phyloP scores from a whole-genome alignment of 2,329 filamentous ascomycete species.

The Chalaropsis thielavioides region DNA sequence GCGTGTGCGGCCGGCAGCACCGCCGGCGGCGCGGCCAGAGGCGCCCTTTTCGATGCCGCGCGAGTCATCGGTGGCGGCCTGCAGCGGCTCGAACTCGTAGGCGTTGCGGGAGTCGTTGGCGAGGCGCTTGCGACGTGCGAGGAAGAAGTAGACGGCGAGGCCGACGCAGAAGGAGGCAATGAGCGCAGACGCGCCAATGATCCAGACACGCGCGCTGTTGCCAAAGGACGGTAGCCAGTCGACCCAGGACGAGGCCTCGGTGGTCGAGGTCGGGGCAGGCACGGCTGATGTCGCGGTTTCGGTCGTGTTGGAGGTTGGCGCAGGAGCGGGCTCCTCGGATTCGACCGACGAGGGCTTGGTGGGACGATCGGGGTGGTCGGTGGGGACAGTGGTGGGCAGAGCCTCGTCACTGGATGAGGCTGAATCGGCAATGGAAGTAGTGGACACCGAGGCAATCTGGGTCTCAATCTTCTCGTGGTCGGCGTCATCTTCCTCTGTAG shows the following conservation, averaged over 20 bases:
- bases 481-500: conserved; percentile 67
- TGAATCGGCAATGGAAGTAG: conserved; percentile 32
- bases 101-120: conserved; percentile 62
- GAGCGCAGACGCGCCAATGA: conserved; percentile 71
- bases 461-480: conserved; percentile 56
- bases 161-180: conserved; percentile 73
- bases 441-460: conserved; percentile 34
- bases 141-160: conserved; percentile 66
- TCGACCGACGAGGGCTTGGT: conserved; percentile 29
- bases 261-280: conserved; percentile 21
- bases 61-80: conserved; percentile 56
- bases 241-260: conserved; percentile 47
- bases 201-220: conserved; percentile 81
- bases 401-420: conserved; percentile 43
- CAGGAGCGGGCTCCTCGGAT: conserved; percentile 27
- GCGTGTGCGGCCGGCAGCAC: conserved; percentile 36
- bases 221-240: conserved; percentile 87
- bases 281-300: conserved; percentile 19
- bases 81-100: conserved; percentile 89
- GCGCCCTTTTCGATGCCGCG: conserved; percentile 30
- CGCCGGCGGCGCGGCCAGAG: conserved; percentile 14
- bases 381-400: conserved; percentile 33
- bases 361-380: conserved; percentile 51
- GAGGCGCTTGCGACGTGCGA: conserved; percentile 62
- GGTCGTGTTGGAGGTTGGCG: conserved; percentile 34